A percentile compares a stretch with the other conserved stretches of the same genome.
Conservation (phyloP, 2,329 filamentous ascomycete species). For the Beauveria scarabaeidicola region DNA sequence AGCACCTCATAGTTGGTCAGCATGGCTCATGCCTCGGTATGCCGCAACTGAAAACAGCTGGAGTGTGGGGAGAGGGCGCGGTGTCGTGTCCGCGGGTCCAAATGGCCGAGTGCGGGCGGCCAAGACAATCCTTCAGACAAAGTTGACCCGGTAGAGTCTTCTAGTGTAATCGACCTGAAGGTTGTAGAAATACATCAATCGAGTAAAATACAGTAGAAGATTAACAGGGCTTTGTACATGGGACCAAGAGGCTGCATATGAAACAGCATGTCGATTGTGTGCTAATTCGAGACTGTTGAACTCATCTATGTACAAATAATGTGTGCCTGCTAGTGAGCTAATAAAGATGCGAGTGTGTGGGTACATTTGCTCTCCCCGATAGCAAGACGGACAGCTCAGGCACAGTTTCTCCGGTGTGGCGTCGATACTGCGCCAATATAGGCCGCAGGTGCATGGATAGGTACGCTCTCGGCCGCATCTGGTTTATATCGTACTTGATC, state of each 20-base stretch:
- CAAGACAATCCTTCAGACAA: background rate
- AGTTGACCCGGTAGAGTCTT: background rate
- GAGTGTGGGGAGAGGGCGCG: background rate
- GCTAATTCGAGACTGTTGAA: background rate
- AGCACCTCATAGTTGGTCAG: too few relatives aligned
- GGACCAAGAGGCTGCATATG: background rate
- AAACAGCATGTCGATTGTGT: background rate
- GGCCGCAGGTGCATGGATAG: background rate
- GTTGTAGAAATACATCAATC: background rate
- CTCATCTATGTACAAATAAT: background rate
- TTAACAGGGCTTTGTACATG: background rate
- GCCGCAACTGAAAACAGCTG: too few relatives aligned
- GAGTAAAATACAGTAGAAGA: too few relatives aligned
- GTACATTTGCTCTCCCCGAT: background rate
- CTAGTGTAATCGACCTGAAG: too few relatives aligned
- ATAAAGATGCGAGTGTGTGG: too few relatives aligned
- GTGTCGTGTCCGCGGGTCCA: background rate
- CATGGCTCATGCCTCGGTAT: too few relatives aligned
- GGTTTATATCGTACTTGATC: background rate
- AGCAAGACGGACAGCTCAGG: background rate
- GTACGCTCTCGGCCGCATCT: background rate
- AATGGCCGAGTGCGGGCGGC: background rate
- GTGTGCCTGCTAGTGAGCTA: background rate
- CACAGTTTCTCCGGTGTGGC: too few relatives aligned
- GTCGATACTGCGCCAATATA: background rate